phyloP scores from a whole-genome alignment of 495 filamentous ascomycete species.

The Aspergillus olivimuriae region DNA sequence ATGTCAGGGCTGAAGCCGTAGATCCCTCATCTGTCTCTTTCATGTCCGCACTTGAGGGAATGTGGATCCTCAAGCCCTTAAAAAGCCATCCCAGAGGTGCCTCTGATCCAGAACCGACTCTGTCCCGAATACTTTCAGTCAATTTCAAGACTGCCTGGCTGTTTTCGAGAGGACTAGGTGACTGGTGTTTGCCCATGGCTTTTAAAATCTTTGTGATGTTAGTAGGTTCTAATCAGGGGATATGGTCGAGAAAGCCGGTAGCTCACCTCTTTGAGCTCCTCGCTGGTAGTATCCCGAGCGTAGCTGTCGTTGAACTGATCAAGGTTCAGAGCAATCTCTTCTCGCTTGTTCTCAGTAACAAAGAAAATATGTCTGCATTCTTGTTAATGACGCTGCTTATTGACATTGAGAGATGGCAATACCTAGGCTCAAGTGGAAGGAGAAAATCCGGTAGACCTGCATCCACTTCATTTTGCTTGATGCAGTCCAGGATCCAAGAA shows the following conservation, averaged over 20 bases:
- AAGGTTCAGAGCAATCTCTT: slow-evolving; percentile 44
- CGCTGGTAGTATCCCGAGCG: slow-evolving; percentile 56
- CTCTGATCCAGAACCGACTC: slow-evolving; percentile 29
- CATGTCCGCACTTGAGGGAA: slow-evolving; percentile 27
- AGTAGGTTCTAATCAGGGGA: too few relatives aligned
- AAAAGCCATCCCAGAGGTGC: slow-evolving; percentile 61
- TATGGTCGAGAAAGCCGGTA: too few relatives aligned
- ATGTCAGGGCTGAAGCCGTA: neutral
- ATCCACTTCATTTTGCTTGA: slow-evolving; percentile 60
- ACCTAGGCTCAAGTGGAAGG: slow-evolving; percentile 64
- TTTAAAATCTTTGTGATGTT: slow-evolving; percentile 33
- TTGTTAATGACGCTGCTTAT: neutral
- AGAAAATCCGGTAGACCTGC: slow-evolving; percentile 47
- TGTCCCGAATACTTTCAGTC: slow-evolving; percentile 47
- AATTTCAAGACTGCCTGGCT: slow-evolving; percentile 46
- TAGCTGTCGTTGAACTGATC: slow-evolving; percentile 85
- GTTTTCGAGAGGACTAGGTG: slow-evolving; percentile 18
- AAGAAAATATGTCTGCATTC: slow-evolving; percentile 51
- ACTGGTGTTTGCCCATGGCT: slow-evolving; percentile 34
- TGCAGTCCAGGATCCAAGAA: slow-evolving; percentile 79
- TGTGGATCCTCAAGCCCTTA: slow-evolving; percentile 48
- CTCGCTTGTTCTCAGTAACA: slow-evolving; percentile 36
- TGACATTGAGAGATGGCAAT: slow-evolving; percentile 15
- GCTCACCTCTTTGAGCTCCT: slow-evolving; percentile 57
- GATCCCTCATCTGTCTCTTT: neutral